Percentiles rank a stretch among this genome's conserved stretches.
These are phyloP conservation scores for Nigrograna mackinnonii DNA, from an alignment of 2,329 filamentous ascomycete genomes.

Conservation along the genomic window DNA sequence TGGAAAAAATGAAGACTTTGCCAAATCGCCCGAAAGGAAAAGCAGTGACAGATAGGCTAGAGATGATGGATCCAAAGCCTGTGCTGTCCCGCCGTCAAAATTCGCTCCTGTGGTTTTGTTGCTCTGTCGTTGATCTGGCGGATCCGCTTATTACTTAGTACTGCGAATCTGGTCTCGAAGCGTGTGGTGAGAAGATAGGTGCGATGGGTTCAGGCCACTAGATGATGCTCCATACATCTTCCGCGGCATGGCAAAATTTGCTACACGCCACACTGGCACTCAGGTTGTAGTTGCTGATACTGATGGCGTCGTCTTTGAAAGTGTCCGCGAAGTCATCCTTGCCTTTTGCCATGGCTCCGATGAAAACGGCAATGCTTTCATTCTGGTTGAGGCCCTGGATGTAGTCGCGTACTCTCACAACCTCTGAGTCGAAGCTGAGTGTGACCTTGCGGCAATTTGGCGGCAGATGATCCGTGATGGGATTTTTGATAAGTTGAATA, in stretches of 20 bases:
- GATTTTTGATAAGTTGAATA: constrained; percentile 95
- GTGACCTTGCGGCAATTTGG: constrained; percentile 98
- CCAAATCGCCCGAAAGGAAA: constrained; percentile 65
- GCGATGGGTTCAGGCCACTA: constrained; percentile 49
- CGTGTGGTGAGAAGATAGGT: constrained; percentile 30
- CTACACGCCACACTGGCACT: constrained; percentile 98
- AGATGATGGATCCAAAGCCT: constrained; percentile 73
- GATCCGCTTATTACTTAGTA: too few species aligned
- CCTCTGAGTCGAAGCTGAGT: constrained; percentile 86
- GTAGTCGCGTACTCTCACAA: constrained; percentile 88
- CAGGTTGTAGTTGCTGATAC: constrained; percentile 96
- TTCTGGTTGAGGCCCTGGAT: constrained; percentile 76
- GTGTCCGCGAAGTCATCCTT: constrained; percentile 92
- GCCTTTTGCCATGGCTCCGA: constrained; percentile 98
- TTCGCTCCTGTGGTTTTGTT: constrained; percentile 30
- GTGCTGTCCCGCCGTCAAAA: constrained; percentile 6
- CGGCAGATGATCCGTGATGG: constrained; percentile 94
- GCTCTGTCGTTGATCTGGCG: too few species aligned
- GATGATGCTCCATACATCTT: constrained; percentile 93
- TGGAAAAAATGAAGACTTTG: constrained; percentile 72
- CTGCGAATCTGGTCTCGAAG: constrained; percentile 23
- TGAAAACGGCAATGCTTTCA: constrained; percentile 96
- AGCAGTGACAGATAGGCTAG: constrained; percentile 50
- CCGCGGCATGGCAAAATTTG: constrained; percentile 98
- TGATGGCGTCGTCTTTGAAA: constrained; percentile 95